A percentile compares a stretch with the other conserved stretches of the same genome.
These are phyloP conservation scores for Neurospora sp. DNA, from an alignment of 495 filamentous ascomycete species.

Conservation along the genomic window DNA sequence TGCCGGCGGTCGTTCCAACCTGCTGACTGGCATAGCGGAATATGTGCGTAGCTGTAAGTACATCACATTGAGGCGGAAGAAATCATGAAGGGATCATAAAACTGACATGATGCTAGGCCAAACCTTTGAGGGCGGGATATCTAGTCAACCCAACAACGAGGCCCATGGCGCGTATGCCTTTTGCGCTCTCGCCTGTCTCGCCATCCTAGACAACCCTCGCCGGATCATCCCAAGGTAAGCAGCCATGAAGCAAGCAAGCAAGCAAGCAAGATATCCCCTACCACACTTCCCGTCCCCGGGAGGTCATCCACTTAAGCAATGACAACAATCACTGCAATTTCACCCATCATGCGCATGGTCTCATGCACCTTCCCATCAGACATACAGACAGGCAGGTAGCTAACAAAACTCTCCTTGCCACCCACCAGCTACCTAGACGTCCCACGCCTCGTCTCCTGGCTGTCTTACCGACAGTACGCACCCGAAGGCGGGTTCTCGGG, in stretches of 20 bases:
- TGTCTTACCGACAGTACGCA: constrained; percentile 77
- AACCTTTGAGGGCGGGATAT: constrained; percentile 89
- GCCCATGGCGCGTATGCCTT: constrained; percentile 97
- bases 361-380: background rate
- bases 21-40: constrained; percentile 60
- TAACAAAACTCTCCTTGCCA: background rate
- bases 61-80: background rate
- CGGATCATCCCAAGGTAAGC: constrained; percentile 55
- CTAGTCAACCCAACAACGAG: constrained; percentile 69
- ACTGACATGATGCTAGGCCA: constrained; percentile 49
- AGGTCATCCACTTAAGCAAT: constrained; percentile 1
- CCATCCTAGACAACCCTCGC: constrained; percentile 69
- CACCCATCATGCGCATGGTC: background rate
- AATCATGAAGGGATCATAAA: background rate
- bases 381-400: background rate
- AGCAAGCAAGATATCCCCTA: background rate
- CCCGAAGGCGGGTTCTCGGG: constrained; percentile 90
- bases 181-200: constrained; percentile 79
- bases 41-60: constrained; percentile 73
- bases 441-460: constrained; percentile 68
- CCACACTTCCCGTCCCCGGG: background rate
- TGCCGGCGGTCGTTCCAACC: constrained; percentile 28
- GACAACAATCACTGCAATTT: constrained; percentile 8
- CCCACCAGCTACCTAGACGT: constrained; percentile 62
- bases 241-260: background rate